These are phyloP conservation scores for Lentinus brumalis DNA, from an alignment of 768 basidiomycete genomes.

Conservation along the genomic window DNA sequence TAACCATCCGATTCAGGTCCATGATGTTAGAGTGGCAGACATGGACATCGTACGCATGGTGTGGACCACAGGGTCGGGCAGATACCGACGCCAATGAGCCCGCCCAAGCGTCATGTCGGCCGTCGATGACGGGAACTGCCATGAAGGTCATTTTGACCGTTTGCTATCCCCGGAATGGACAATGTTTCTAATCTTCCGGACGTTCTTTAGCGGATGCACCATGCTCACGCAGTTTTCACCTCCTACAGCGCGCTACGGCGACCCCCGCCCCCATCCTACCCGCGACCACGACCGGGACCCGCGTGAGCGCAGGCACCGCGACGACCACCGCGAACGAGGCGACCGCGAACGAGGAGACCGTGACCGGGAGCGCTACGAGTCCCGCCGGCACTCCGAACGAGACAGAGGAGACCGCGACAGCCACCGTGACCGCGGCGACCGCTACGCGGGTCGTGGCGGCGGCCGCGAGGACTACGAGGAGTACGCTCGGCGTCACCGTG, in stretches of 20 bases:
- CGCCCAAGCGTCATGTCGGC: too few relatives aligned
- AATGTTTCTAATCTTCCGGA: too few relatives aligned
- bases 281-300: slow-evolving; percentile 31
- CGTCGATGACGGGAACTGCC: too few relatives aligned
- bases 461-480: slow-evolving; percentile 27
- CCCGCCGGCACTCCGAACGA: slow-evolving; percentile 23
- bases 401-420: slow-evolving; percentile 31
- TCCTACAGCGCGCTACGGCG: slow-evolving; percentile 53
- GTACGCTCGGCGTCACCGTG: slow-evolving; percentile 24
- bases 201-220: slow-evolving; percentile 1
- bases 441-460: slow-evolving; percentile 33
- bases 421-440: slow-evolving; percentile 22
- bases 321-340: slow-evolving; percentile 36
- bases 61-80: too few relatives aligned
- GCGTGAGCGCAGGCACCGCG: slow-evolving; percentile 31
- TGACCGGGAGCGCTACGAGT: slow-evolving; percentile 23
- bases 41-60: too few relatives aligned
- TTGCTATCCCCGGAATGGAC: too few relatives aligned
- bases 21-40: too few relatives aligned
- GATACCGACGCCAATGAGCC: too few relatives aligned
- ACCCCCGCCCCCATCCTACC: slow-evolving; percentile 47
- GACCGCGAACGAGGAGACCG: slow-evolving; percentile 26
- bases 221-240: slow-evolving; percentile 42
- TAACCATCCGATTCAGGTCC: too few relatives aligned
- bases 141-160: too few relatives aligned